These are phyloP conservation scores for Picea abies DNA, from an alignment of 83 land plant species.

Conservation along the genomic window DNA sequence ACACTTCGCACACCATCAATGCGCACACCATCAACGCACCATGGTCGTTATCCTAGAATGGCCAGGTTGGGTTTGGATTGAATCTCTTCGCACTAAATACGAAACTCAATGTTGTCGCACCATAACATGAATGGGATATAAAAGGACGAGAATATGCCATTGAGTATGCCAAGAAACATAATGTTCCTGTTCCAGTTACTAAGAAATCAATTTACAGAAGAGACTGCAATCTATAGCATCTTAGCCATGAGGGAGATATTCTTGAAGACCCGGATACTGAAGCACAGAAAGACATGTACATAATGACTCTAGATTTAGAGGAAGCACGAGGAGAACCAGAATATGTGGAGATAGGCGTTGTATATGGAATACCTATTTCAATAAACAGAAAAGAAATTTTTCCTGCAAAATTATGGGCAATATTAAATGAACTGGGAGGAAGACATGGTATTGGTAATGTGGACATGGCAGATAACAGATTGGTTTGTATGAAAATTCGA, in stretches of 20 bases:
- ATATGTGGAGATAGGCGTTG: too few relatives aligned
- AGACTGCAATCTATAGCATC: conserved; percentile 56
- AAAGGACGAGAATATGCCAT: conserved; percentile 56
- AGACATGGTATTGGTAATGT: too few relatives aligned
- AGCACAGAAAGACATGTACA: conserved; percentile 35
- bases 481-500: conserved; percentile 98
- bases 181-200: conserved; percentile 43
- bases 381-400: too few relatives aligned
- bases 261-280: conserved; percentile 49
- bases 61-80: conserved; percentile 50
- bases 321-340: conserved; percentile 19
- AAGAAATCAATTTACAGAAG: conserved; percentile 52
- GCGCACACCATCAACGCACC: too few relatives aligned
- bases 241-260: conserved; percentile 61
- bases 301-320: conserved; percentile 43
- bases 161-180: conserved; percentile 55
- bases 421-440: too few relatives aligned
- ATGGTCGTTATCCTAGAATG: too few relatives aligned
- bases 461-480: conserved; percentile 34
- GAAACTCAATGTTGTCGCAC: conserved; percentile 49
- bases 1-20: too few relatives aligned
- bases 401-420: too few relatives aligned
- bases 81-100: conserved; percentile 55
- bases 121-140: conserved; percentile 60
- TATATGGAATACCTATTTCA: too few relatives aligned